phyloP scores from a whole-genome alignment of 441 rosid species.

The Biscutella auriculata region DNA sequence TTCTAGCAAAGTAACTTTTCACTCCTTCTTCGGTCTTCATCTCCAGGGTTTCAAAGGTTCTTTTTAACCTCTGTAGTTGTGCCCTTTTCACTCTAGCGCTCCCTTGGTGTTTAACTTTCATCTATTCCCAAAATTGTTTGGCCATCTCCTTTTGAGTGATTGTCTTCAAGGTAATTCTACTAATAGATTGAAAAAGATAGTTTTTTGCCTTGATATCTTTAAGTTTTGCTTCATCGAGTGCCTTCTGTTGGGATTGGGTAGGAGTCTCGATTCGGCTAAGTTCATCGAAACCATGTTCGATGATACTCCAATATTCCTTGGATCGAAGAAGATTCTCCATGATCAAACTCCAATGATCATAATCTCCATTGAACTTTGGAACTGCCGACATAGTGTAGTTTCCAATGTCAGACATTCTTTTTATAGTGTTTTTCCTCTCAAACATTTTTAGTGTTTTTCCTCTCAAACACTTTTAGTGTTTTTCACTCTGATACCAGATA shows the following conservation, averaged over 20 bases:
- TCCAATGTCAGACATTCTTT: too few species aligned
- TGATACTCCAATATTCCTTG: not conserved
- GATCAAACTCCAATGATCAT: not conserved
- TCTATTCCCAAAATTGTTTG: not conserved
- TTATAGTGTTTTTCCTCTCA: too few species aligned
- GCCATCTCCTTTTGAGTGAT: not conserved
- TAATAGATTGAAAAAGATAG: not conserved
- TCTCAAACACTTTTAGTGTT: too few species aligned
- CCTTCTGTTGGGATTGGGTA: not conserved
- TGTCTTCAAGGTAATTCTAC: not conserved
- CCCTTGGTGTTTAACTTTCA: not conserved
- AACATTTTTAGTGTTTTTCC: too few species aligned
- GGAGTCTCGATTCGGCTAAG: too few species aligned
- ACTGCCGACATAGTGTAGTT: too few species aligned
- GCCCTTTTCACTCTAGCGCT: not conserved
- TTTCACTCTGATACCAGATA: too few species aligned
- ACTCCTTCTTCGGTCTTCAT: not conserved
- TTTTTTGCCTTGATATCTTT: not conserved
- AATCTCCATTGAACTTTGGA: not conserved
- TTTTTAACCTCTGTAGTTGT: not conserved
- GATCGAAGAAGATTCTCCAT: not conserved
- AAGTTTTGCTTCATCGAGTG: not conserved
- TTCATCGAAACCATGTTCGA: too few species aligned
- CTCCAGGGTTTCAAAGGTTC: not conserved
- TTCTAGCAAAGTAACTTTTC: not conserved